phyloP scores from a whole-genome alignment of 2,329 filamentous ascomycete genomes.

The Albifimbria verrucaria region DNA sequence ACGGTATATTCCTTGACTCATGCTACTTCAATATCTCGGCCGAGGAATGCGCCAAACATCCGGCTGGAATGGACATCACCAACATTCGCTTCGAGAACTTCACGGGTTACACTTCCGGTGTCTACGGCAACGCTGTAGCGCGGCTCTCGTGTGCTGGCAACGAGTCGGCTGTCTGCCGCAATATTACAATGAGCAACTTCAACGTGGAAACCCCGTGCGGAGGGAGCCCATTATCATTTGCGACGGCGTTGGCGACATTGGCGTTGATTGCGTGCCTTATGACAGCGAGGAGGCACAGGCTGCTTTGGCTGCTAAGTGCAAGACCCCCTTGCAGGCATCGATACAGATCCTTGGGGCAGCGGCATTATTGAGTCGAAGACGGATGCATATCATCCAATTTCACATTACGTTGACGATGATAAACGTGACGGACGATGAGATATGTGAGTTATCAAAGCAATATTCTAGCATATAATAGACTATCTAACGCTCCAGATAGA shows the following conservation, averaged over 20 bases:
- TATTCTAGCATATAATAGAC: too few relatives aligned
- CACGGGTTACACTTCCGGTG: conserved; percentile 18
- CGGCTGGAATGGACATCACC: conserved; percentile 20
- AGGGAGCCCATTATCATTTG: conserved; percentile 15
- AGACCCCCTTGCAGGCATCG: conserved; percentile 10
- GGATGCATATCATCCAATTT: background rate
- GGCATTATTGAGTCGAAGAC: conserved; percentile 2
- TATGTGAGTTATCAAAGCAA: too few relatives aligned
- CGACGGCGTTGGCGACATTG: conserved; percentile 18
- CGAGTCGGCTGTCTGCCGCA: conserved; percentile 19
- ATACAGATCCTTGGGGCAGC: conserved; percentile 12
- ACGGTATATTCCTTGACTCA: conserved; percentile 18
- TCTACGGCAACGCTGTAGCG: conserved; percentile 17
- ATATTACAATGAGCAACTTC: conserved; percentile 19
- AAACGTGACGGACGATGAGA: too few relatives aligned
- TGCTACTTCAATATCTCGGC: conserved; percentile 21
- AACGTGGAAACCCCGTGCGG: conserved; percentile 18
- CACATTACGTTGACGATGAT: too few relatives aligned
- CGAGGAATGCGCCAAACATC: conserved; percentile 14
- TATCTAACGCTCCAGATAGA: background rate
- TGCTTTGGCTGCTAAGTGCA: conserved; percentile 16
- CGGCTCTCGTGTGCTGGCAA: conserved; percentile 16
- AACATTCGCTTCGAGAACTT: conserved; percentile 22
- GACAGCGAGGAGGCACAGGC: conserved; percentile 14
- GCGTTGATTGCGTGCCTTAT: conserved; percentile 16